Evolutionary conservation across 2,329 filamentous ascomycete species (phyloP).

Genomic region (Fusarium devonianum): DNA sequence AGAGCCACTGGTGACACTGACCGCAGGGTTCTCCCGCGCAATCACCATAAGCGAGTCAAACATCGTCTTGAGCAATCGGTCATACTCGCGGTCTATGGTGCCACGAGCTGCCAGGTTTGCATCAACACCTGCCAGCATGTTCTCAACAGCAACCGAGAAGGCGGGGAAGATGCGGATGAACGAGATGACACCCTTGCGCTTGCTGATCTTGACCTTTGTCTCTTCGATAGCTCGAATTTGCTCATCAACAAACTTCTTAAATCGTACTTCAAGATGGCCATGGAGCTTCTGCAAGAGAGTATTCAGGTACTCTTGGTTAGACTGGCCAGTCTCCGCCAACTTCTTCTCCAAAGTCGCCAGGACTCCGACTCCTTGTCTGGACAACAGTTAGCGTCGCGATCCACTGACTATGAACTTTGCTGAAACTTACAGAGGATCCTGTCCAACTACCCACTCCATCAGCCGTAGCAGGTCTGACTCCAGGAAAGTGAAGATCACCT

Average conservation of each 20-base stretch:
- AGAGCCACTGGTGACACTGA: conserved; percentile 51
- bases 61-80: conserved; percentile 90
- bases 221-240: conserved; percentile 96
- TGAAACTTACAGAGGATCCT: conserved; percentile 78
- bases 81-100: conserved; percentile 86
- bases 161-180: conserved; percentile 94
- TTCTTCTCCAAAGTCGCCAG: conserved; percentile 82
- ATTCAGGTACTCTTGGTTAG: conserved; percentile 91
- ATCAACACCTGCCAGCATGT: conserved; percentile 72
- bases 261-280: conserved; percentile 74
- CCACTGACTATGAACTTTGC: neutral
- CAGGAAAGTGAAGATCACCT: conserved; percentile 85
- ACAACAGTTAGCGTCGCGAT: conserved; percentile 25
- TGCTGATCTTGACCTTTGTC: conserved; percentile 98
- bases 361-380: conserved; percentile 86
- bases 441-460: conserved; percentile 81
- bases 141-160: conserved; percentile 84
- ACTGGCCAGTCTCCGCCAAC: conserved; percentile 80
- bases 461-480: conserved; percentile 78
- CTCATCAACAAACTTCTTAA: conserved; percentile 90
- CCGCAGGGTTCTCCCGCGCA: conserved; percentile 72
- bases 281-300: conserved; percentile 82
- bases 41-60: conserved; percentile 97
- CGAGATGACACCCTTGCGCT: conserved; percentile 93
- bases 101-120: conserved; percentile 70